Evolutionary conservation across 2,329 filamentous ascomycete genomes (phyloP).

Genomic region (Microascus cirrosus): DNA sequence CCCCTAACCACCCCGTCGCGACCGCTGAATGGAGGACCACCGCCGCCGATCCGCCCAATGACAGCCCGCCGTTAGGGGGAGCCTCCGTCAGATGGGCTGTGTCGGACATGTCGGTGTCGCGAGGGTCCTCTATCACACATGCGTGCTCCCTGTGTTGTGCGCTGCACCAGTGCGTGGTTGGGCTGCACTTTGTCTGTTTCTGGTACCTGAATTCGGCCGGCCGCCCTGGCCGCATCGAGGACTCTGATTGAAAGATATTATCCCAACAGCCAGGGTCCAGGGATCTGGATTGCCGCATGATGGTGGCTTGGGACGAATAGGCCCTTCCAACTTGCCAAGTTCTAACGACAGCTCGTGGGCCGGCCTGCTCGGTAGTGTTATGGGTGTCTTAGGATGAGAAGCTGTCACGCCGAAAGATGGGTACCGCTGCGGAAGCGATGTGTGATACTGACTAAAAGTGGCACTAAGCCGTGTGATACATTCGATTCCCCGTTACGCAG

Average conservation of each 20-base stretch:
- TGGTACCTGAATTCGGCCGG: not conserved
- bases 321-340: not conserved
- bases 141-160: not conserved
- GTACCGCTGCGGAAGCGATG: not conserved
- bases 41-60: not conserved
- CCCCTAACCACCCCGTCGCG: not conserved
- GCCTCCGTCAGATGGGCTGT: not conserved
- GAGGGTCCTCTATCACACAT: not conserved
- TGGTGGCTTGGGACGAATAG: not conserved
- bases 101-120: not conserved
- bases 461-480: not conserved
- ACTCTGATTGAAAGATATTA: not conserved
- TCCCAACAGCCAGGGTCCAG: not conserved
- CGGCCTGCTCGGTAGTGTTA: too few relatives aligned
- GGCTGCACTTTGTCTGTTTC: too few relatives aligned
- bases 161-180: not conserved
- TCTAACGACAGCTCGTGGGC: not conserved
- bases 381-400: too few relatives aligned
- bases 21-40: constrained; percentile 7
- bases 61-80: not conserved
- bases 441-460: not conserved
- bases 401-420: not conserved
- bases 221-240: not conserved
- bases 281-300: not conserved
- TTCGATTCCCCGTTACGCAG: not conserved